Evolutionary conservation across 108 stramenopile genomes (phyloP), one percentile per base, ranked within the genome.

Genomic region (Discostella stelligeroides): DNA sequence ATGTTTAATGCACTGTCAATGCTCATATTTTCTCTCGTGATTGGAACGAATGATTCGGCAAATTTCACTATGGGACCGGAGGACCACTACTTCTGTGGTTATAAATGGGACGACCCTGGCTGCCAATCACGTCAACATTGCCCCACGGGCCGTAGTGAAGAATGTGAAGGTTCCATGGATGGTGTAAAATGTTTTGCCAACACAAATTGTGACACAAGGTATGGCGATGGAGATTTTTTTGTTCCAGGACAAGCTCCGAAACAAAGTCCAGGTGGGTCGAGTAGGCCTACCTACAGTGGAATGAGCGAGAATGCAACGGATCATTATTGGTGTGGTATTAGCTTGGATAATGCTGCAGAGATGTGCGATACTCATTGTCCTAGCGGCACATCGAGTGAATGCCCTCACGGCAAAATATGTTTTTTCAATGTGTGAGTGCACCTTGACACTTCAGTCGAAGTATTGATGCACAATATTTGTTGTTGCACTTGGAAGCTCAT

Each of bases 131-230:
- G 78, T n/a, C 78, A 79, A 51, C 66, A 79, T 61, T 79, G 78
- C 46, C 78, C 71, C 38, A 66, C 71, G 29, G 78, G 78, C 45
- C 51, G 50, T 4, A 54, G 50, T 29, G 78, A 81, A 66, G 75
- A 76, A 38, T 76, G 80, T 58, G 80, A 81, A 37, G 63, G 63
- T 14, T 45, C 20, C 63, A 49, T 63, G 9, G 59, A 76, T 20
- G 75, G 75, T 21, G 50, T 53, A 41, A 81, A 81, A 34, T 81
- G 80, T n/a, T 81, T 71, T 43, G 75, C 74, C 38, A 75, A 72
- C 45, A 63, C 68, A 0, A 49, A 53, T 29, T 79, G 78, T 57
- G 78, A 79, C 55, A 48, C 65, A 23, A 59, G 48, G 43, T 47
- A 60, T 21, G 78, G 78, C 13, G 48, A 79, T 63, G 78, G 78